A percentile compares a stretch with the other conserved stretches of the same genome.
Conservation (phyloP, 169 alveolate genomes). For the Cryptosporidium baileyi region DNA sequence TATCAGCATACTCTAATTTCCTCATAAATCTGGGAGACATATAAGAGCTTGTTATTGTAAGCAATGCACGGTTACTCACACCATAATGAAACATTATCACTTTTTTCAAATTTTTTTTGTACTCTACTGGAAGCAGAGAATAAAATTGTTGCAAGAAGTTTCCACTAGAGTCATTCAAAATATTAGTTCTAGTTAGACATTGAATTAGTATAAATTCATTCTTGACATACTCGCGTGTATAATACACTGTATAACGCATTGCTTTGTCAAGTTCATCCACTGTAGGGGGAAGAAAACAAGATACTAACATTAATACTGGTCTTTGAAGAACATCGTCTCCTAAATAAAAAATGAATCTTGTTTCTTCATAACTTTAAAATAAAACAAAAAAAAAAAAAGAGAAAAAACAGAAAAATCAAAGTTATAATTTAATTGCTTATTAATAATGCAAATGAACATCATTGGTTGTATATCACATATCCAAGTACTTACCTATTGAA, state of each 20-base stretch:
- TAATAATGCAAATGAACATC: not conserved
- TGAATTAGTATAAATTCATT: slow-evolving; percentile 40
- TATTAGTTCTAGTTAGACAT: slow-evolving; percentile 52
- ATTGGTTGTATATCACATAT: not conserved
- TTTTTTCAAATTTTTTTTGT: slow-evolving; percentile 53
- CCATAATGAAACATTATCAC: slow-evolving; percentile 68
- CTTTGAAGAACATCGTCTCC: slow-evolving; percentile 58
- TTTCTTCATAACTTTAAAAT: slow-evolving; percentile 38
- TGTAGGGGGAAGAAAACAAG: slow-evolving; percentile 54
- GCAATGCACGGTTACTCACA: slow-evolving; percentile 55
- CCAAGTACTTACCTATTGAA: slow-evolving; percentile 44
- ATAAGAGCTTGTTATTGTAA: slow-evolving; percentile 45
- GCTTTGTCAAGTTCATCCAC: slow-evolving; percentile 63
- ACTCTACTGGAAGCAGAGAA: slow-evolving; percentile 30
- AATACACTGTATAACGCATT: slow-evolving; percentile 45
- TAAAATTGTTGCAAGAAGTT: slow-evolving; percentile 41
- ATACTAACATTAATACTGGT: slow-evolving; percentile 37
- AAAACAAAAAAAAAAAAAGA: not conserved
- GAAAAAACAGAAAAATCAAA: not conserved
- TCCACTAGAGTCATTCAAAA: slow-evolving; percentile 35
- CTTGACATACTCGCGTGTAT: slow-evolving; percentile 26
- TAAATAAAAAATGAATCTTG: slow-evolving; percentile 46
- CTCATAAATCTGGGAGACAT: slow-evolving; percentile 69
- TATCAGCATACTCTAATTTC: slow-evolving; percentile 56
- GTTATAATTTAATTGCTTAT: not conserved